Conservation (phyloP, 306 rosid genomes). For the Malus domestica region DNA sequence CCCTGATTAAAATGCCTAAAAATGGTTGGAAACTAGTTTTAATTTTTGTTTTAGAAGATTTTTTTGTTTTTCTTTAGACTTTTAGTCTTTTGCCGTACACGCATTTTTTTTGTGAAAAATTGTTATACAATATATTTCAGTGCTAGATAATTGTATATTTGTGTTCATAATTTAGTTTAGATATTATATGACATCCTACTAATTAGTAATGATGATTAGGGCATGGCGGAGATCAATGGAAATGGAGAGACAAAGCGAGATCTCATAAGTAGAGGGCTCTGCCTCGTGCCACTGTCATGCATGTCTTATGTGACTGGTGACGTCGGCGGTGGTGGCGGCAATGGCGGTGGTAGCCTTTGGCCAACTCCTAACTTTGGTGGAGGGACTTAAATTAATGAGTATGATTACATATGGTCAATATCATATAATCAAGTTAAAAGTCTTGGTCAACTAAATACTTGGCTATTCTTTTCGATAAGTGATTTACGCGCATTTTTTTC, state of each 20-base stretch:
- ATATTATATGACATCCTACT: neutral
- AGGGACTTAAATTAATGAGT: constrained; percentile 13
- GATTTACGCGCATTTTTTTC: no score
- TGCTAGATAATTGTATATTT: neutral
- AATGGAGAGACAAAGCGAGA: constrained; percentile 41
- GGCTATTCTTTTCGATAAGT: neutral
- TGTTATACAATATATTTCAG: neutral
- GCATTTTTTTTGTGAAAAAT: neutral
- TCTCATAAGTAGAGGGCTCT: constrained; percentile 75
- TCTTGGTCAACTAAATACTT: neutral
- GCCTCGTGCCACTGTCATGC: constrained; percentile 78
- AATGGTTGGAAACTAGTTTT: neutral
- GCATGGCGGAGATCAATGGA: constrained; percentile 16
- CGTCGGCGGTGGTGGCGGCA: neutral
- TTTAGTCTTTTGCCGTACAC: neutral
- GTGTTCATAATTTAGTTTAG: neutral
- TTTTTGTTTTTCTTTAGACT: neutral
- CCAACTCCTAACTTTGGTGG: constrained; percentile 48
- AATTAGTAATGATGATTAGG: constrained; percentile 20
- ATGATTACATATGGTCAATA: neutral
- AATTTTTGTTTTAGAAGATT: neutral
- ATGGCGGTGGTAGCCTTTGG: constrained; percentile 33
- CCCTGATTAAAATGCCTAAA: neutral
- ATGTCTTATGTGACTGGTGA: constrained; percentile 65
- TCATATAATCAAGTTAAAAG: neutral